Base-by-base conservation (phyloP, 768 basidiomycete species). In the Russula vinacea region DNA sequence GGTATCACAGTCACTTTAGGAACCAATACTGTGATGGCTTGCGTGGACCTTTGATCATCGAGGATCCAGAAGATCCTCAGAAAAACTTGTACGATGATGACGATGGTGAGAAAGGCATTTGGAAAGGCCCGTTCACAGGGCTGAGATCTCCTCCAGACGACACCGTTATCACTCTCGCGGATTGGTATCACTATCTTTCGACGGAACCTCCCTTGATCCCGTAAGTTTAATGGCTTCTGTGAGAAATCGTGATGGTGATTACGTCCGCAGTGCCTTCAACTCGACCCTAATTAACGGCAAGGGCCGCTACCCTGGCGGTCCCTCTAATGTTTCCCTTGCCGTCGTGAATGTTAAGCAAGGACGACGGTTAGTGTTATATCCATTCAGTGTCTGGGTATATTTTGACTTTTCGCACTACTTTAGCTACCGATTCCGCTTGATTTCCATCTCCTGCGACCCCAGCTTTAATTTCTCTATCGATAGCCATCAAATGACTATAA, bases 361-460 rank as follows among this genome's bases (percentile, higher is more conserved):
- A 17, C 59, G 53, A 52, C 69, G 73, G 61, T 72, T 26, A 26
- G 66, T 49, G 17, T 33, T 32, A 1, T 22, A 9, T 32, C 19
- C 9, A 51, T 19, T 14, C 17, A 17, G 58, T 19, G 16, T n/a
- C 1, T 57, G 39, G n/a, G 45, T 33, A 22, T 8, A 10, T 26
- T 40, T n/a, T 63, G n/a, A 60, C 26, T 26, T 49, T 14, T 19
- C 22, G 33, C 29, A 13, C 42, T 16, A 71, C 70, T 54, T 17
- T 58, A 77, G 82, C 4, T 86, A 85, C 67, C 79, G 85, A 14
- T 81, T 86, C 74, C 79, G 85, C 6, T 44, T 87, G 5, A 62
- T 86, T 33, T 74, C 77, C 5, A 76, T 80, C 13, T 81, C 83
- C 22, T 86, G 86, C 69, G 71, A 75, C 75, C 71, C 74, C 5